Conservation (phyloP, 208 protist genomes). For the Entamoeba moshkovskii region DNA sequence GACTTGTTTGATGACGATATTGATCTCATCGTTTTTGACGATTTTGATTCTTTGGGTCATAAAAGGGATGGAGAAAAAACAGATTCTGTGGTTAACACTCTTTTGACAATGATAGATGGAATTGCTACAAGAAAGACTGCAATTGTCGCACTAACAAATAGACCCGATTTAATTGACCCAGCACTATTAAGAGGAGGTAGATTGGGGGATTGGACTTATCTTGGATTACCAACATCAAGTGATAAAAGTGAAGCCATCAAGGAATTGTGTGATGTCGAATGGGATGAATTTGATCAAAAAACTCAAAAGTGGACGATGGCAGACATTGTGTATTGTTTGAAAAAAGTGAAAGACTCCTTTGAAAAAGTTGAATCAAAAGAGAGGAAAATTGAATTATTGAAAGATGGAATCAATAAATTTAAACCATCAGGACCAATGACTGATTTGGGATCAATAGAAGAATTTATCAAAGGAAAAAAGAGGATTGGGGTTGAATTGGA, state of each 20-base stretch:
- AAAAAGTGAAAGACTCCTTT: too few relatives aligned
- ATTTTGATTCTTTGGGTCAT: conserved; percentile 47
- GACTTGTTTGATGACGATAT: conserved; percentile 69
- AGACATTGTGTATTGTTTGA: too few relatives aligned
- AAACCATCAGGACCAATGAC: too few relatives aligned
- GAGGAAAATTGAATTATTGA: too few relatives aligned
- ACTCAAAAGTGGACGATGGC: too few relatives aligned
- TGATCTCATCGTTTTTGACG: conserved; percentile 76
- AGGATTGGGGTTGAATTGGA: too few relatives aligned
- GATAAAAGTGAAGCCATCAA: conserved; percentile 17
- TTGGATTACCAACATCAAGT: conserved; percentile 11
- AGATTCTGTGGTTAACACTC: conserved; percentile 50
- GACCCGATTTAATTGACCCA: conserved; percentile 63
- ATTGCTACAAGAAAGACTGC: conserved; percentile 63
- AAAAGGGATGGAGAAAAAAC: background rate
- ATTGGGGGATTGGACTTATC: conserved; percentile 14
- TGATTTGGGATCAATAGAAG: too few relatives aligned
- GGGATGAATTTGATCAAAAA: too few relatives aligned
- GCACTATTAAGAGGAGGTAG: conserved; percentile 26
- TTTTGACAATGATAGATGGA: conserved; percentile 90
- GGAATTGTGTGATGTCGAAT: too few relatives aligned
- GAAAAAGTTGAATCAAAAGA: too few relatives aligned
- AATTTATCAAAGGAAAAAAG: too few relatives aligned
- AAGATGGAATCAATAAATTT: too few relatives aligned
- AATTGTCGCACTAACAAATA: conserved; percentile 89